Conservation (phyloP, 306 rosid species). For the Cucurbita pepo region DNA sequence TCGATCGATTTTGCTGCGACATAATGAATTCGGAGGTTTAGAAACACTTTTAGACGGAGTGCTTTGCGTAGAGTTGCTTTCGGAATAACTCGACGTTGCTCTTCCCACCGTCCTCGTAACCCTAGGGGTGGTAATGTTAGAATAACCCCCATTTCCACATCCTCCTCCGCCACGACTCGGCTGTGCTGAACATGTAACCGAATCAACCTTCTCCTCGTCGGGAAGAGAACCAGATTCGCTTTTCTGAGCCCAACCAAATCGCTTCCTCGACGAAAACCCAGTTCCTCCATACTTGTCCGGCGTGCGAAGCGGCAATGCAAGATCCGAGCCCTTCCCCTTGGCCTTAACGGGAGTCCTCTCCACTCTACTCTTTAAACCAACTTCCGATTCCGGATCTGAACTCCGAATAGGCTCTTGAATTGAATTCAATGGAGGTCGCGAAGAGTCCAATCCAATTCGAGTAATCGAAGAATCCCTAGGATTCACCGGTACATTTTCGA, state of each 20-base stretch:
- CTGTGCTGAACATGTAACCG: conserved; percentile 10
- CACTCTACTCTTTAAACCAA: conserved; percentile 22
- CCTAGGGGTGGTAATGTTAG: conserved; percentile 44
- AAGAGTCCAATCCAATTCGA: conserved; percentile 26
- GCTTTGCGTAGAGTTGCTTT: conserved; percentile 60
- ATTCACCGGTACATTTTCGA: conserved; percentile 46
- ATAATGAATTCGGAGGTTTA: conserved; percentile 47
- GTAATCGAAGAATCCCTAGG: conserved; percentile 21
- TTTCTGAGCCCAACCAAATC: conserved; percentile 69
- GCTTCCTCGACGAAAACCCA: conserved; percentile 17
- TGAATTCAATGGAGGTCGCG: conserved; percentile 56
- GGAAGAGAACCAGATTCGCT: conserved; percentile 23
- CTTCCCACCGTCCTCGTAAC: conserved; percentile 28
- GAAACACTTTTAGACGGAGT: conserved; percentile 79
- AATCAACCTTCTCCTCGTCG: conserved; percentile 27
- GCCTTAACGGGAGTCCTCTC: conserved; percentile 58
- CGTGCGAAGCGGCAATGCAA: conserved; percentile 51
- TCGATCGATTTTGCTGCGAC: conserved; percentile 61
- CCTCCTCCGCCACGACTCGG: conserved; percentile 24
- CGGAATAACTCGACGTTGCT: conserved; percentile 34
- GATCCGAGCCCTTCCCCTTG: conserved; percentile 34
- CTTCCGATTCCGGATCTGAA: conserved; percentile 28
- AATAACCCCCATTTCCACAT: conserved; percentile 27
- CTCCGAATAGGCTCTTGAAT: conserved; percentile 41
- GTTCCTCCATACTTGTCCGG: conserved; percentile 59